A percentile compares a stretch with the other conserved stretches of the same genome.
Conservation (phyloP, 805 yeast species). For the Cyberlindnera mississippiensis region DNA sequence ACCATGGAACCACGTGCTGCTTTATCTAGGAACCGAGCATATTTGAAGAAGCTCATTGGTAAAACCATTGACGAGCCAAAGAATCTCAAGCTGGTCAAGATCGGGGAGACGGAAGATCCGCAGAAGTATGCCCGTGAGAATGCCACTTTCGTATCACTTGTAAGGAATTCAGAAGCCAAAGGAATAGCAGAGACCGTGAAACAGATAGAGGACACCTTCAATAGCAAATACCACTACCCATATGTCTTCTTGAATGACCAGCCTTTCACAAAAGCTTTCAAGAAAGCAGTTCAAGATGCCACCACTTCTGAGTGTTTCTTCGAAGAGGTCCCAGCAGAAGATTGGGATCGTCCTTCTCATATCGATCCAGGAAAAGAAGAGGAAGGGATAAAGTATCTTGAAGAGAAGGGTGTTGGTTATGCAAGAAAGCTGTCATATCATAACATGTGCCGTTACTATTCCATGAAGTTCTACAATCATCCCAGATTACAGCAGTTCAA, state of each 20-base stretch:
- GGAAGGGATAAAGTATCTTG: conserved; percentile 38
- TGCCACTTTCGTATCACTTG: conserved; percentile 72
- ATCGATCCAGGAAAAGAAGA: conserved; percentile 46
- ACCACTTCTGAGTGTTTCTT: conserved; percentile 44
- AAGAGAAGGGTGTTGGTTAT: conserved; percentile 48
- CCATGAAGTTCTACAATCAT: conserved; percentile 58
- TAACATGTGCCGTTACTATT: conserved; percentile 81
- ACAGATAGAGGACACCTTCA: conserved; percentile 62
- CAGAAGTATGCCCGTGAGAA: conserved; percentile 40
- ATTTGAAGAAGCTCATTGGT: conserved; percentile 5
- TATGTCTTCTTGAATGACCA: conserved; percentile 76
- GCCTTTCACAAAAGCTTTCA: conserved; percentile 59
- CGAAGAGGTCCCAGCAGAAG: conserved; percentile 38
- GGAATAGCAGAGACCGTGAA: conserved; percentile 49
- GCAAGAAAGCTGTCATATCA: conserved; percentile 64
- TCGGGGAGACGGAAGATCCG: conserved; percentile 11
- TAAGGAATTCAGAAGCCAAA: conserved; percentile 58
- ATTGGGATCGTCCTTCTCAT: conserved; percentile 58
- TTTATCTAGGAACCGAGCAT: conserved; percentile 12
- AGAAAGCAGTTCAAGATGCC: conserved; percentile 34
- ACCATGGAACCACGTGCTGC: conserved; percentile 12
- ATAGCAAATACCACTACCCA: conserved; percentile 69
- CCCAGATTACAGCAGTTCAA: conserved; percentile 57
- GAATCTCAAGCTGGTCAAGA: conserved; percentile 16
- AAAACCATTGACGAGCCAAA: conserved; percentile 29